phyloP scores from a whole-genome alignment of 345 rosid genomes.

The Sonneratia caseolaris region DNA sequence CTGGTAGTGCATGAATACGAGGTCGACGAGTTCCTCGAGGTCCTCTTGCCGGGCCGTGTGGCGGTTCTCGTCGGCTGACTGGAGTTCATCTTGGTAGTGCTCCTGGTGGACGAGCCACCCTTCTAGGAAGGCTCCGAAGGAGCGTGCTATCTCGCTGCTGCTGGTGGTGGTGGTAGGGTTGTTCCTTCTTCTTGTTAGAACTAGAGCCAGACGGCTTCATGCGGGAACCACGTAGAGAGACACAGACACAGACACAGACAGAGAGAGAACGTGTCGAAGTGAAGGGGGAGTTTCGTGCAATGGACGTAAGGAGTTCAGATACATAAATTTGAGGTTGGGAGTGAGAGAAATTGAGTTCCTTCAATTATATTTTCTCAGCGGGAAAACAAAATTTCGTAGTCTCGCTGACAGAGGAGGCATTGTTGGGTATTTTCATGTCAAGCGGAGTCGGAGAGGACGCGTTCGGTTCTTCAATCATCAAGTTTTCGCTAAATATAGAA shows the following conservation, averaged over 20 bases:
- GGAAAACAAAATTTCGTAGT: constrained; percentile 2
- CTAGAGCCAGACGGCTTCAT: not conserved
- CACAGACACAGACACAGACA: too few relatives aligned
- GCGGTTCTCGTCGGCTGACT: constrained; percentile 11
- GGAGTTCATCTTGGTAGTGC: constrained; percentile 27
- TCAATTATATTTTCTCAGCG: constrained; percentile 4
- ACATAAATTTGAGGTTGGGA: not conserved
- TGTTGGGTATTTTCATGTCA: too few relatives aligned
- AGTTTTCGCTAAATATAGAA: too few relatives aligned
- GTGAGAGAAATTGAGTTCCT: not conserved
- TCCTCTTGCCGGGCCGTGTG: constrained; percentile 15
- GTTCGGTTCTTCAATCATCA: too few relatives aligned
- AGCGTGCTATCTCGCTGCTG: not conserved
- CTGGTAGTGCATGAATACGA: constrained; percentile 33
- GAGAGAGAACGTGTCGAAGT: not conserved
- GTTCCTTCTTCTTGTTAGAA: not conserved
- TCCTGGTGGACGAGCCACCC: constrained; percentile 38
- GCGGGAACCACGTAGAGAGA: not conserved
- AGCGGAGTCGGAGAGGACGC: too few relatives aligned
- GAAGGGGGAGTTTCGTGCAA: not conserved
- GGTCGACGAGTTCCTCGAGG: constrained; percentile 18
- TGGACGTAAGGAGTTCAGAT: not conserved
- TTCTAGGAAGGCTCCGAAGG: constrained; percentile 6
- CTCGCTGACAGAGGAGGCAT: too few relatives aligned
- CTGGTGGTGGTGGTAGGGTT: not conserved